Evolutionary conservation across 768 basidiomycete species (phyloP).

Genomic region (Inosperma sp.): DNA sequence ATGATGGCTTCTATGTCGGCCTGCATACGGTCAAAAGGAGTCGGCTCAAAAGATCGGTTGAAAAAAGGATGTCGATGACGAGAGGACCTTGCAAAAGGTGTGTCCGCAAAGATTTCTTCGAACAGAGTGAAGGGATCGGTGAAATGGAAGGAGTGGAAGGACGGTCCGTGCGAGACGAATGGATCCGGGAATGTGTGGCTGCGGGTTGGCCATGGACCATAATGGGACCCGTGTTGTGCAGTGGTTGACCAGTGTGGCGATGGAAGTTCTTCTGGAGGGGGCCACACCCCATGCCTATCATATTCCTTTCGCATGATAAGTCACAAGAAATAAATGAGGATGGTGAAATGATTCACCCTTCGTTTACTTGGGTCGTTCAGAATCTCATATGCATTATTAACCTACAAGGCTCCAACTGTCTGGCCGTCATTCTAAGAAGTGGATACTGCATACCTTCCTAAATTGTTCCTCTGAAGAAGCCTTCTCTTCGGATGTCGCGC

Average conservation of each 20-base stretch:
- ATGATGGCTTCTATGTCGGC: constrained; percentile 30
- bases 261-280: constrained; percentile 44
- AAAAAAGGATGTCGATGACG: constrained; percentile 28
- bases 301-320: constrained; percentile 43
- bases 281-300: constrained; percentile 71
- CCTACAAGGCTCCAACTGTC: constrained; percentile 34
- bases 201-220: constrained; percentile 24
- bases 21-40: constrained; percentile 30
- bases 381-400: constrained; percentile 77
- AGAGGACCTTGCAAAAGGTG: constrained; percentile 22
- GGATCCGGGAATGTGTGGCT: constrained; percentile 38
- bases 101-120: constrained; percentile 59
- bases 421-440: too few relatives aligned
- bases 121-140: constrained; percentile 76
- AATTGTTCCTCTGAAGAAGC: constrained; percentile 53
- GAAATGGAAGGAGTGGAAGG: constrained; percentile 44
- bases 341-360: constrained; percentile 33
- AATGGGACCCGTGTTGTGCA: constrained; percentile 15
- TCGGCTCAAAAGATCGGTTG: constrained; percentile 34
- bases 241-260: constrained; percentile 9
- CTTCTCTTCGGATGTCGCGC: constrained; percentile 56
- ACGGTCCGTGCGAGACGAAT: constrained; percentile 33
- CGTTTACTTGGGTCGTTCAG: constrained; percentile 59
- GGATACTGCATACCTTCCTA: constrained; percentile 33
- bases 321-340: background rate